phyloP scores from a whole-genome alignment of 768 basidiomycete genomes.

The Pleurotus citrinopileatus region DNA sequence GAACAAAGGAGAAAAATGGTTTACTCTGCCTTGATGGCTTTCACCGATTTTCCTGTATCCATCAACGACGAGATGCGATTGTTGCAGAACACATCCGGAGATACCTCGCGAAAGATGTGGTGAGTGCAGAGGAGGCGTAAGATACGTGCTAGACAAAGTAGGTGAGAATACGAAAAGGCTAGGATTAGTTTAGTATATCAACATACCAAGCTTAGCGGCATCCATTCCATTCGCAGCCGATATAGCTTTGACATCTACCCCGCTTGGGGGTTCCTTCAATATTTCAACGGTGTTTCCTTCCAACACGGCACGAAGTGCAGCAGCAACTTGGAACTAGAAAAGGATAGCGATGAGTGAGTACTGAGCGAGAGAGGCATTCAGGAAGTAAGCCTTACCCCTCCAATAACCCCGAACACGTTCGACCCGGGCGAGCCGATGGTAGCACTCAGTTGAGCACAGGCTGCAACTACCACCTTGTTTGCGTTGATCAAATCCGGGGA shows the following conservation, averaged over 20 bases:
- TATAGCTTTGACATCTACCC: slow-evolving; percentile 33
- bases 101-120: slow-evolving; percentile 33
- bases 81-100: slow-evolving; percentile 30
- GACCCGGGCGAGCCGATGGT: slow-evolving; percentile 12
- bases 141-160: slow-evolving; percentile 23
- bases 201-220: slow-evolving; percentile 28
- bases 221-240: slow-evolving; percentile 25
- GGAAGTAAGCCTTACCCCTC: background rate
- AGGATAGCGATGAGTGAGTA: background rate
- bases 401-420: slow-evolving; percentile 7
- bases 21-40: slow-evolving; percentile 26
- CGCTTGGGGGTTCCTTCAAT: slow-evolving; percentile 15
- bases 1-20: background rate
- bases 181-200: background rate
- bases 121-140: slow-evolving; percentile 31
- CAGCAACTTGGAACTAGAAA: slow-evolving; percentile 12
- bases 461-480: slow-evolving; percentile 19
- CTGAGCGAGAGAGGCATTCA: background rate
- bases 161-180: background rate
- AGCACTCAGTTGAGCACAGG: slow-evolving; percentile 22
- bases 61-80: slow-evolving; percentile 32
- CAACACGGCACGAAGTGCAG: slow-evolving; percentile 8
- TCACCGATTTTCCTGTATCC: slow-evolving; percentile 23
- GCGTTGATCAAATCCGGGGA: slow-evolving; percentile 14
- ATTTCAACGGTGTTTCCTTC: slow-evolving; percentile 5